Conservation (phyloP, 805 yeast species). For the Candida argentea region DNA sequence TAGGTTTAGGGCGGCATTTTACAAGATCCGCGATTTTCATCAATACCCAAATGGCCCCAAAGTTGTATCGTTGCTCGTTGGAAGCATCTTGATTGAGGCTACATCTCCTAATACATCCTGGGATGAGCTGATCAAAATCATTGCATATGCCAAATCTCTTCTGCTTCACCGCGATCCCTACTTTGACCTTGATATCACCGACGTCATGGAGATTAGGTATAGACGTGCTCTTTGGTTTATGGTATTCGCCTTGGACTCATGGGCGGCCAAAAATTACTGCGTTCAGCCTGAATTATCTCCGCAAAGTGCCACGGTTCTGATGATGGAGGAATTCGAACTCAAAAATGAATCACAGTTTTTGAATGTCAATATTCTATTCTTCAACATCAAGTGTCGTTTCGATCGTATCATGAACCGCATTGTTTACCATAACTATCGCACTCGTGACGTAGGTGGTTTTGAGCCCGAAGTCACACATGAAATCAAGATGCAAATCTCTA, state of each 20-base stretch:
- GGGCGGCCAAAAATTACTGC: conserved; percentile 46
- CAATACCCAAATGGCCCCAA: conserved; percentile 40
- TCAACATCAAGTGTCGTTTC: conserved; percentile 45
- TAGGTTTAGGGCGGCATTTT: conserved; percentile 38
- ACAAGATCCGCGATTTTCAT: conserved; percentile 38
- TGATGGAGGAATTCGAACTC: conserved; percentile 40
- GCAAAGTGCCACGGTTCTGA: conserved; percentile 46
- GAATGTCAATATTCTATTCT: conserved; percentile 36
- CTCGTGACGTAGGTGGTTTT: no score
- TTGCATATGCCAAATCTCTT: conserved; percentile 45
- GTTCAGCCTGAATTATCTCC: conserved; percentile 42
- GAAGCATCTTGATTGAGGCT: conserved; percentile 41
- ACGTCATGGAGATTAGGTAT: conserved; percentile 38
- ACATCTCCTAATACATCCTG: conserved; percentile 48
- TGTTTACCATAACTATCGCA: conserved; percentile 34
- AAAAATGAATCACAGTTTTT: conserved; percentile 22
- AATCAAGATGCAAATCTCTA: conserved; percentile 38
- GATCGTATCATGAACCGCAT: conserved; percentile 44
- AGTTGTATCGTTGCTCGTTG: conserved; percentile 32
- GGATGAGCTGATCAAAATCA: conserved; percentile 45
- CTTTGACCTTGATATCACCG: conserved; percentile 38
- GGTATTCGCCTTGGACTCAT: conserved; percentile 47
- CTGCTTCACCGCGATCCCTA: conserved; percentile 54
- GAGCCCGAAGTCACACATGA: conserved; percentile 29
- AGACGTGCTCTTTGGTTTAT: conserved; percentile 62